A percentile compares a stretch with the other conserved stretches of the same genome.
These are phyloP conservation scores for Saccharomycopsis olivae DNA, from an alignment of 805 yeast genomes.

Conservation along the genomic window DNA sequence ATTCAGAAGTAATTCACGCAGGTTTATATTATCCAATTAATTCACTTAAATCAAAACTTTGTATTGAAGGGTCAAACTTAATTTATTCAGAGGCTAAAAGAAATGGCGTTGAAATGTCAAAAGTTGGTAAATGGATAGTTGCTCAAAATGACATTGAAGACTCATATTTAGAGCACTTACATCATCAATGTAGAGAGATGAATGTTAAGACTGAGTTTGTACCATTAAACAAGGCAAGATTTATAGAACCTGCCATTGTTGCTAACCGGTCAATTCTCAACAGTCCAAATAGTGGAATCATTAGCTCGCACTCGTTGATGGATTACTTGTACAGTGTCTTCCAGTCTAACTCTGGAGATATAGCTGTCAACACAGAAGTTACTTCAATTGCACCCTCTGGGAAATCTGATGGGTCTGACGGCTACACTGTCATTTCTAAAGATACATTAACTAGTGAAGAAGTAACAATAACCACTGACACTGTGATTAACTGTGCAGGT, in stretches of 20 bases:
- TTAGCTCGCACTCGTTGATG: slow-evolving; percentile 72
- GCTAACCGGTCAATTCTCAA: slow-evolving; percentile 53
- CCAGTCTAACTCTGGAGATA: slow-evolving; percentile 51
- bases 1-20: slow-evolving; percentile 90
- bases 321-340: slow-evolving; percentile 43
- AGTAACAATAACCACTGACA: slow-evolving; percentile 36
- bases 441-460: slow-evolving; percentile 16
- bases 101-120: slow-evolving; percentile 44
- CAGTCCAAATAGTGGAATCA: slow-evolving; percentile 79
- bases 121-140: slow-evolving; percentile 81
- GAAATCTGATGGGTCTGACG: slow-evolving; percentile 19
- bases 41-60: slow-evolving; percentile 56
- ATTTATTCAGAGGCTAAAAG: slow-evolving; percentile 40
- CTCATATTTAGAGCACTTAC: slow-evolving; percentile 45
- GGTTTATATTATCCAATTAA: slow-evolving; percentile 72
- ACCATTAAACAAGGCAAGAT: slow-evolving; percentile 32
- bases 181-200: slow-evolving; percentile 36
- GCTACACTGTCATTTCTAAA: slow-evolving; percentile 2
- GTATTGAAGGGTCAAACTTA: slow-evolving; percentile 64
- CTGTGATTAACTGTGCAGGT: slow-evolving; percentile 73
- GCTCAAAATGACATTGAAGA: slow-evolving; percentile 64
- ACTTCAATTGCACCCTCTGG: slow-evolving; percentile 23
- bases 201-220: slow-evolving; percentile 54
- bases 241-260: slow-evolving; percentile 53
- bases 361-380: slow-evolving; percentile 55